Evolutionary conservation across 208 protist species (phyloP).

Genomic region (Leptomonas pyrrhocoris): DNA sequence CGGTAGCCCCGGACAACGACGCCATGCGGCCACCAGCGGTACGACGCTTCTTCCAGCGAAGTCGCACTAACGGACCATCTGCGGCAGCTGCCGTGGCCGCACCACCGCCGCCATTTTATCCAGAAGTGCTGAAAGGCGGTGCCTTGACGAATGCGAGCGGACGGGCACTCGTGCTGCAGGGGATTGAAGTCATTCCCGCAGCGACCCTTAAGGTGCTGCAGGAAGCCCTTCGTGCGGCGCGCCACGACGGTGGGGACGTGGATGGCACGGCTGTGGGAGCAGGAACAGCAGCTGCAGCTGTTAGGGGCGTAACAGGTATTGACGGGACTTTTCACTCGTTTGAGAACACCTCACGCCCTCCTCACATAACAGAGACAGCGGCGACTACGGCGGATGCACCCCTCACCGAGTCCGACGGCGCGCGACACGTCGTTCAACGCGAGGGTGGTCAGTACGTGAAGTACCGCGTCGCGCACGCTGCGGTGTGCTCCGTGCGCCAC

Average conservation of each 20-base stretch:
- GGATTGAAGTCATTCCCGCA: constrained; percentile 34
- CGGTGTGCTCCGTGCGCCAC: constrained; percentile 51
- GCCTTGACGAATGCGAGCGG: constrained; percentile 35
- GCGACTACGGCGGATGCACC: neutral
- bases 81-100: neutral
- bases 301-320: neutral
- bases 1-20: neutral
- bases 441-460: constrained; percentile 60
- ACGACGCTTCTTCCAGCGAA: neutral
- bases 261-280: neutral
- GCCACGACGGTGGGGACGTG: neutral
- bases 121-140: constrained; percentile 40
- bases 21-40: constrained; percentile 7
- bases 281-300: no score
- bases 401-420: constrained; percentile 6
- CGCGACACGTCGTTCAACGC: constrained; percentile 53
- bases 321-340: neutral
- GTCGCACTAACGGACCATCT: neutral
- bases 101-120: constrained; percentile 17
- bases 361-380: neutral
- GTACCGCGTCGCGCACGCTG: constrained; percentile 42
- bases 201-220: constrained; percentile 48
- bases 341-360: neutral
- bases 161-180: constrained; percentile 39
- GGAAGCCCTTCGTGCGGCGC: constrained; percentile 28